phyloP scores from a whole-genome alignment of 208 protist species.

The Kentomonas sorsogonicus region DNA sequence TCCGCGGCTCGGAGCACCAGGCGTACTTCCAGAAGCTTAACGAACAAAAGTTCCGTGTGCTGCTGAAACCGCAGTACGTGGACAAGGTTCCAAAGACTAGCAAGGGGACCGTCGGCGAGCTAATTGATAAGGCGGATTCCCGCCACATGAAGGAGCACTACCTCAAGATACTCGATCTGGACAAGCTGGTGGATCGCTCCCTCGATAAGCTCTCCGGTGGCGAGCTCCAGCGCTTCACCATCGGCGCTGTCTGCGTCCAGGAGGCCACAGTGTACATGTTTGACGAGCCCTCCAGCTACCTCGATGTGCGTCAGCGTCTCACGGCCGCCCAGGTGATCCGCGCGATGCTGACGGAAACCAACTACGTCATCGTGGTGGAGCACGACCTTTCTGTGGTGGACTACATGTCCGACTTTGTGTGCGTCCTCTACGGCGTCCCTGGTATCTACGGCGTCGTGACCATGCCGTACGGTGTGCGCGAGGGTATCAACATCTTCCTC shows the following conservation, averaged over 20 bases:
- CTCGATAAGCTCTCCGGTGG: constrained; percentile 98
- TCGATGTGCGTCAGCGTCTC: constrained; percentile 99
- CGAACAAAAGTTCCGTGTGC: constrained; percentile 97
- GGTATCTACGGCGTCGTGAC: constrained; percentile 99
- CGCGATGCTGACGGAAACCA: constrained; percentile 86
- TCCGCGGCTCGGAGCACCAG: constrained; percentile 99
- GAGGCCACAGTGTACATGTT: constrained; percentile 99
- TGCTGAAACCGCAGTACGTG: constrained; percentile 99
- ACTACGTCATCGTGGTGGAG: constrained; percentile 99
- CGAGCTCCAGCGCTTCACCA: constrained; percentile 99
- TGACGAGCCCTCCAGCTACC: constrained; percentile 99
- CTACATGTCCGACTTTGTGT: constrained; percentile 99
- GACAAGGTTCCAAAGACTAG: constrained; percentile 97
- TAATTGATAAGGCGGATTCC: constrained; percentile 92
- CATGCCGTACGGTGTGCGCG: constrained; percentile 98
- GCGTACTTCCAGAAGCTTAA: constrained; percentile 98
- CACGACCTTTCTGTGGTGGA: constrained; percentile 99
- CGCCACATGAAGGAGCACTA: constrained; percentile 72
- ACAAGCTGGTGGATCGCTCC: constrained; percentile 88
- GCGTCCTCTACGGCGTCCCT: constrained; percentile 98
- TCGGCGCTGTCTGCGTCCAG: constrained; percentile 90
- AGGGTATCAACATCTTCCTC: constrained; percentile 99
- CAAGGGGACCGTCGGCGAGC: constrained; percentile 92
- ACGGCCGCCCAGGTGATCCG: constrained; percentile 97
- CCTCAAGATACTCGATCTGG: constrained; percentile 92